Evolutionary conservation across 352 stramenopile genomes (phyloP).

Genomic region (Blastocystis sp.): DNA sequence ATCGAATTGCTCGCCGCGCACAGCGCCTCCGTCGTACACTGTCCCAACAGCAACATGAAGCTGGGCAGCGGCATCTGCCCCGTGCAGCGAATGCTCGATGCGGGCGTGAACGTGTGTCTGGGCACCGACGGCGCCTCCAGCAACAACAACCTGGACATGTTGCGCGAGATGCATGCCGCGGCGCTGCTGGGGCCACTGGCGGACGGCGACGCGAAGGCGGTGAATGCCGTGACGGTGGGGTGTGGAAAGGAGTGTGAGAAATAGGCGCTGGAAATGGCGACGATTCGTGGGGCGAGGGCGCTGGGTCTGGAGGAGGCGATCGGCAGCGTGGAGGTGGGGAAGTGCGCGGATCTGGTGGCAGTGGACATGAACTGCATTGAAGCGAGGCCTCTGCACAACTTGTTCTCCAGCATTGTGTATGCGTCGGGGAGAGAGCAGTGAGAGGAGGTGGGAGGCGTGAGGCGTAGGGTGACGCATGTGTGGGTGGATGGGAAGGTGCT

Average conservation of each 20-base stretch:
- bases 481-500: slow-evolving; percentile 83
- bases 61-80: slow-evolving; percentile 79
- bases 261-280: slow-evolving; percentile 82
- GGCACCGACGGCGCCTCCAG: slow-evolving; percentile 82
- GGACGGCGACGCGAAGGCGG: slow-evolving; percentile 75
- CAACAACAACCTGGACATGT: slow-evolving; percentile 86
- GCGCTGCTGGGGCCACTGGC: slow-evolving; percentile 81
- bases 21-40: slow-evolving; percentile 80
- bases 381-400: slow-evolving; percentile 83
- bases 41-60: slow-evolving; percentile 84
- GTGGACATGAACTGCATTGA: slow-evolving; percentile 80
- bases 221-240: slow-evolving; percentile 48
- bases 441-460: slow-evolving; percentile 6
- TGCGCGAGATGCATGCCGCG: slow-evolving; percentile 82
- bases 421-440: slow-evolving; percentile 78
- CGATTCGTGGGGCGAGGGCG: slow-evolving; percentile 82
- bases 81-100: slow-evolving; percentile 77
- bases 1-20: slow-evolving; percentile 76
- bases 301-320: slow-evolving; percentile 79
- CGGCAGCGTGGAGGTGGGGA: slow-evolving; percentile 82
- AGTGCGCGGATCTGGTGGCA: slow-evolving; percentile 80
- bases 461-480: slow-evolving; percentile 81
- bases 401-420: slow-evolving; percentile 83
- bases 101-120: slow-evolving; percentile 81
- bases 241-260: not conserved